A percentile compares a stretch with the other conserved stretches of the same genome.
Conservation (phyloP, 768 basidiomycete genomes). For the Tylopilus vinaceipallidus region DNA sequence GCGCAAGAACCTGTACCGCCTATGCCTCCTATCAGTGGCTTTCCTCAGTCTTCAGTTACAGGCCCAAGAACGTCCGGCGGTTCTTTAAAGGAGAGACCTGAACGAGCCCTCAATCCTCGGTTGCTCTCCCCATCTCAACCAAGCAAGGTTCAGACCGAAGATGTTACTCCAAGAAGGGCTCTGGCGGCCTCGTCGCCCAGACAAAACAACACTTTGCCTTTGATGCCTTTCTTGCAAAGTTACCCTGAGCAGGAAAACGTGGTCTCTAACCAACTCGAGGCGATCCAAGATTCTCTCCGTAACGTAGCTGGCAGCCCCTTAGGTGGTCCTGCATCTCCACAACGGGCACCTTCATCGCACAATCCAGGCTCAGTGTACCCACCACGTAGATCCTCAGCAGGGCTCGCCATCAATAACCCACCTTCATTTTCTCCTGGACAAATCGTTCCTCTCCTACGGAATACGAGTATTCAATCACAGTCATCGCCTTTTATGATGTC, state of each 20-base stretch:
- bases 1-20: slow-evolving; percentile 70
- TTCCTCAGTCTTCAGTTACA: slow-evolving; percentile 26
- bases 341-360: slow-evolving; percentile 21
- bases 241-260: slow-evolving; percentile 2
- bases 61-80: background rate
- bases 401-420: slow-evolving; percentile 10
- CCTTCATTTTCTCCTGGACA: slow-evolving; percentile 39
- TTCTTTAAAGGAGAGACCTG: slow-evolving; percentile 16
- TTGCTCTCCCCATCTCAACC: slow-evolving; percentile 4
- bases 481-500: slow-evolving; percentile 22
- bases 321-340: slow-evolving; percentile 6
- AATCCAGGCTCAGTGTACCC: slow-evolving; percentile 17
- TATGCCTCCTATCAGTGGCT: slow-evolving; percentile 46
- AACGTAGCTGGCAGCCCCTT: slow-evolving; percentile 3
- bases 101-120: slow-evolving; percentile 22
- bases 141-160: background rate
- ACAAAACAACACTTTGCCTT: slow-evolving; percentile 4
- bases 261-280: background rate
- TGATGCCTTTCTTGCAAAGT: slow-evolving; percentile 5
- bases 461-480: slow-evolving; percentile 32
- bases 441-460: slow-evolving; percentile 38
- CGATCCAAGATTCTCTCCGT: slow-evolving; percentile 1
- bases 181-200: background rate
- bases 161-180: background rate
- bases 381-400: slow-evolving; percentile 26